Base-by-base conservation (phyloP, 306 rosid species). In the Myrica gale region DNA sequence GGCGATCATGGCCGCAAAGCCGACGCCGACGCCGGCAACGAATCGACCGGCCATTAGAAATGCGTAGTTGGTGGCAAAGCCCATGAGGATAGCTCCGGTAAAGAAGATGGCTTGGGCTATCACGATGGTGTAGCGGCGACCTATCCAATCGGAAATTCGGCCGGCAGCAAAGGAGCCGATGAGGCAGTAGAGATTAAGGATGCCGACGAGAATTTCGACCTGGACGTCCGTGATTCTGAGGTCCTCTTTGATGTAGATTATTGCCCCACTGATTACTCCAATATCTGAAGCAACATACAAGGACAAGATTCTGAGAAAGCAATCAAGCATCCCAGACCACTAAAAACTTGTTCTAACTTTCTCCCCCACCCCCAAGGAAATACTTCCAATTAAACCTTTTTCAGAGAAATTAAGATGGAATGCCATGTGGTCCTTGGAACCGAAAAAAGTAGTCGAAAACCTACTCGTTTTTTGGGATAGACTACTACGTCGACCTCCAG, bases 231-330 rank as follows among this genome's bases (percentile, higher is more conserved):
- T 48, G 20, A 92, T 26, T 51, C 75, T 74, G 7, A 95, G 76
- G 77, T 92, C 97, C 0, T 82, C 16, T 74, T 90, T 9, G 57
- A 95, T 95, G 76, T 58, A 89, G 9, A 89, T 71, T 0, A 20
- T 78, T 0, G 97, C 98, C 79, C 98, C 98, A 71, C 98, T 95
- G 97, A 95, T 95, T 52, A 95, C 98, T 12, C 97, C 98, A 19
- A 90, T 69, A 82, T 95, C 98, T 94, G 87, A 57, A 48, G 67
- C 73, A 75, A 69, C 21, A 12, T 0, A 39, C 8, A 6, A 16
- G 69, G 23, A 65, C 48, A 7, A 32, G 37, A 2, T 12, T 0
- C 9, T 65, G 21, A 5, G 21, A n/a, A 20, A 56, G 16, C 13
- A 12, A 51, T 26, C 32, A 26, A 26, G 52, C 52, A 10, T 48